Evolutionary conservation across 257 asterid species (phyloP), one percentile per base, ranked within the genome.

Genomic region (Fraxinus quadrangulata): DNA sequence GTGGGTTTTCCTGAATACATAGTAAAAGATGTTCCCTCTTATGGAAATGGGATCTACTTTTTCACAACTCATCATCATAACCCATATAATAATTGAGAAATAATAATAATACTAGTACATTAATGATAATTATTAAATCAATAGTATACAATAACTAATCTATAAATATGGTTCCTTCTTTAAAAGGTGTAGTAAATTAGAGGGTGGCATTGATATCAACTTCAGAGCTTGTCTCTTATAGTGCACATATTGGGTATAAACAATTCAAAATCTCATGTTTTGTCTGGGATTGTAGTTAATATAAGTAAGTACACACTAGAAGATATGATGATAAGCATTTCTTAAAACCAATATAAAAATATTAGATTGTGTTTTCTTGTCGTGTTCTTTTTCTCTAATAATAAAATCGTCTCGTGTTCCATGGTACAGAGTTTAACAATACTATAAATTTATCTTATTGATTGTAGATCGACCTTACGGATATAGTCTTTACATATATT

Each of bases 231-330:
- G 97, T 91, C 93, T 85, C 84, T 81, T 87, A 26, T 26, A 74
- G 74, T 82, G 85, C 86, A 78, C 88, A 81, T 83, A 72, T 88
- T 90, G 89, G 75, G 87, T 81, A 71, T 87, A 86, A 91, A 89
- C 76, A 88, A 89, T 87, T 84, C 81, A 83, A 88, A 82, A 89
- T 83, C 92, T 88, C 89, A 84, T 93, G 92, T 89, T 83, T 87
- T 90, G 93, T 91, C 92, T 88, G 88, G 83, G 66, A 89, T 70
- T 81, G 86, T 81, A 79, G 33, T 86, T 76, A 83, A 78, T 75
- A 71, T 79, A 84, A 84, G 65, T 82, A 83, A 89, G 91, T 88
- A 85, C 92, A 82, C 61, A 76, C 83, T 81, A 75, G 85, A 68
- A 81, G 89, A 86, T 87, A 84, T 77, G 86, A 86, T 89, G 85